phyloP scores from a whole-genome alignment of 768 basidiomycete genomes.

The Plicaturopsis crispa region DNA sequence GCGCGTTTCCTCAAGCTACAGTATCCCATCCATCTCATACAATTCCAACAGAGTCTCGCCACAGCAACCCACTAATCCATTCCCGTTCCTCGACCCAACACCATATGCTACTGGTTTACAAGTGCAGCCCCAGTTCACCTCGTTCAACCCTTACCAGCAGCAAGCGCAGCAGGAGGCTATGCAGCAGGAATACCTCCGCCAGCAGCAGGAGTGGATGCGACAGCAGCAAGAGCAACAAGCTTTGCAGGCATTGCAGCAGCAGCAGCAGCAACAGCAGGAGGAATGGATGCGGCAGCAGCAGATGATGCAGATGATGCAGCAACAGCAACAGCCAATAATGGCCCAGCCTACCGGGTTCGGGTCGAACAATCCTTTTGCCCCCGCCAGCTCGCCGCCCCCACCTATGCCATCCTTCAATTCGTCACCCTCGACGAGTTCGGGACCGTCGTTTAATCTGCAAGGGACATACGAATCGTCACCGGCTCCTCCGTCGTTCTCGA shows the following conservation, averaged over 20 bases:
- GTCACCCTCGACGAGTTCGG: slow-evolving; percentile 24
- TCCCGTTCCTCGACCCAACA: slow-evolving; percentile 56
- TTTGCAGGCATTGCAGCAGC: slow-evolving; percentile 38
- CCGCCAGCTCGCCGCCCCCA: slow-evolving; percentile 22
- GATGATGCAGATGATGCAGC: slow-evolving; percentile 32
- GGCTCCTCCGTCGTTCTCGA: slow-evolving; percentile 32
- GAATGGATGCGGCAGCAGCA: slow-evolving; percentile 41
- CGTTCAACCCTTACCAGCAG: slow-evolving; percentile 92
- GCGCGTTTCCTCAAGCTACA: slow-evolving; percentile 45
- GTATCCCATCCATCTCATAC: no score
- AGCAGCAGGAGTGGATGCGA: slow-evolving; percentile 64
- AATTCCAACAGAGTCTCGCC: slow-evolving; percentile 20
- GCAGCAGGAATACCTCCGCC: slow-evolving; percentile 44
- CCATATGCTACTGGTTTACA: slow-evolving; percentile 48
- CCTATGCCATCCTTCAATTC: slow-evolving; percentile 28
- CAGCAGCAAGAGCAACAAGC: slow-evolving; percentile 51
- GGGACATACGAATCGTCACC: slow-evolving; percentile 60
- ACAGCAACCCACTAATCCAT: slow-evolving; percentile 41
- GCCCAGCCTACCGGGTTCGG: slow-evolving; percentile 74
- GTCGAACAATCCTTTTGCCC: slow-evolving; percentile 94
- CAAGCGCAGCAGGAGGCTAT: slow-evolving; percentile 87
- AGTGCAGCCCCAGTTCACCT: slow-evolving; percentile 79
- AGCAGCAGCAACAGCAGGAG: slow-evolving; percentile 42
- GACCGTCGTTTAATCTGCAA: slow-evolving; percentile 59
- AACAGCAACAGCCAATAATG: slow-evolving; percentile 35